Conservation (phyloP, 106 monocot genomes). For the Iris macrosiphon region DNA sequence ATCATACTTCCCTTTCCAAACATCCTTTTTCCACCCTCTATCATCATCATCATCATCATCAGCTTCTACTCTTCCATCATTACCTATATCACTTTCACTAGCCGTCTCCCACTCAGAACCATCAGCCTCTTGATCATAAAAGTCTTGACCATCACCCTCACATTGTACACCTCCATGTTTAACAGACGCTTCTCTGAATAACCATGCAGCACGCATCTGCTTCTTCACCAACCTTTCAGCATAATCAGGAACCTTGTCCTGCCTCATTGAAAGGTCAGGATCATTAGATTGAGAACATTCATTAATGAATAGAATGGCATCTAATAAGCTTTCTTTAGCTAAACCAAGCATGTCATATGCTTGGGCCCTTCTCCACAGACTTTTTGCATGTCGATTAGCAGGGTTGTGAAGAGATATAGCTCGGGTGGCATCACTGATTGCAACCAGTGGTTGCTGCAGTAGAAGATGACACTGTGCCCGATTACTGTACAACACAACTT, state of each 20-base stretch:
- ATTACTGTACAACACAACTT: slow-evolving; percentile 87
- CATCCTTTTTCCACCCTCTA: slow-evolving; percentile 32
- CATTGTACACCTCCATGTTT: slow-evolving; percentile 68
- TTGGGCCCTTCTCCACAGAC: slow-evolving; percentile 92
- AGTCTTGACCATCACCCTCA: slow-evolving; percentile 38
- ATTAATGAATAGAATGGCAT: slow-evolving; percentile 87
- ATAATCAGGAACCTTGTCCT: slow-evolving; percentile 94
- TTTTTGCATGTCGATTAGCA: slow-evolving; percentile 76
- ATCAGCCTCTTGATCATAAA: slow-evolving; percentile 57
- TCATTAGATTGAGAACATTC: slow-evolving; percentile 80
- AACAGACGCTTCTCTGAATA: slow-evolving; percentile 88
- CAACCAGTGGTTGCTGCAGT: slow-evolving; percentile 74
- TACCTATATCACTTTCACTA: slow-evolving; percentile 76
- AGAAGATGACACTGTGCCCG: slow-evolving; percentile 94
- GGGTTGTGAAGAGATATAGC: slow-evolving; percentile 87
- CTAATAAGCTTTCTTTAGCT: slow-evolving; percentile 85
- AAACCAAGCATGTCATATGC: slow-evolving; percentile 91
- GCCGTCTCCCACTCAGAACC: slow-evolving; percentile 99
- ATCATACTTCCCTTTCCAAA: slow-evolving; percentile 20
- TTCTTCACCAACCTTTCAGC: slow-evolving; percentile 90
- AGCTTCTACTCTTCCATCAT: slow-evolving; percentile 31
- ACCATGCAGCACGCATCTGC: slow-evolving; percentile 88
- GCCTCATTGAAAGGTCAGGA: slow-evolving; percentile 64
- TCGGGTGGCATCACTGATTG: slow-evolving; percentile 87
- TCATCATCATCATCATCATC: slow-evolving; percentile 28